Evolutionary conservation across 345 rosid species (phyloP), one percentile per base, ranked within the genome.

Genomic region (Moringa oleifera): DNA sequence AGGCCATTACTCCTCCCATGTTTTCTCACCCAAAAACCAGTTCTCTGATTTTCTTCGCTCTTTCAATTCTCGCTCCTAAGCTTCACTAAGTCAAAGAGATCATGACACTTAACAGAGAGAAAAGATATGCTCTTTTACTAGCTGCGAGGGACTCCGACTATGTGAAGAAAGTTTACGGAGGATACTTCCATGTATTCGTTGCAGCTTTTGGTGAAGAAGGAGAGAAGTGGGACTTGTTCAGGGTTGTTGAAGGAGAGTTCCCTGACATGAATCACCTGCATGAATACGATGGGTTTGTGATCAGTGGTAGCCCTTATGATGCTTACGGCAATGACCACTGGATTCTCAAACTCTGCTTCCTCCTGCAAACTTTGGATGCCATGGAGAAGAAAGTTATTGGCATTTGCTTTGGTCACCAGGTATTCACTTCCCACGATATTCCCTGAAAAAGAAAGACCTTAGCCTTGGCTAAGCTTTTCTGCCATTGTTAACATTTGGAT

Each of bases 331-430:
- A 81, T 66, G 85, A 81, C 61, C 60, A 47, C 7, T 93, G 97
- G 98, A 83, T 93, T 61, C 77, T 84, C 67, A 82, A 75, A 76
- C 88, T 93, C 13, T 84, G 94, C 71, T 73, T 75, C 54, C 67
- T 90, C 10, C 64, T 90, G 58, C 87, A 78, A 59, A 84, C 83
- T 58, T 62, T 90, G 5, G 88, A 86, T 67, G 74, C 84, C 72
- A 84, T 84, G 98, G 71, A 78, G 80, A 88, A 88, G 79, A 90
- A 88, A 66, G 65, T 86, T 50, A 87, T 90, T 13, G 97, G 97
- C 5, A 77, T 93, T 71, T 93, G 97, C 86, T 93, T 93, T 57
- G 98, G 98, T 64, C 98, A 93, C 61, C 97, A 93, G 96, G 98
- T 92, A 68, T 16, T 18, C n/a, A n/a, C n/a, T n/a, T n/a, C n/a